Base-by-base conservation (phyloP, 140 eudicot species). In the Erigeron philadelphicus region DNA sequence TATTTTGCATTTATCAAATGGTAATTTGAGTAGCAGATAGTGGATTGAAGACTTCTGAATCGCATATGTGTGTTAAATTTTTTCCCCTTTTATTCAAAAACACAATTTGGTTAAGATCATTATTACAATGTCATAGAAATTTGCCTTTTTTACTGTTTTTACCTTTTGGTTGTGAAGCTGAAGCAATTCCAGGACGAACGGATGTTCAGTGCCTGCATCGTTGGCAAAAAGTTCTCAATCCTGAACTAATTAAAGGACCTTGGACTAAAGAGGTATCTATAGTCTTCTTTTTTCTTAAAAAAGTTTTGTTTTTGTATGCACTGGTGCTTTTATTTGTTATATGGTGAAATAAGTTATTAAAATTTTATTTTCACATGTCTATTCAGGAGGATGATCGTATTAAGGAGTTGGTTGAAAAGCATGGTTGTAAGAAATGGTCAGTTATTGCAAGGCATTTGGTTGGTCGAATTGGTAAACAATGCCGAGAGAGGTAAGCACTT, bases 141-240 rank as follows among this genome's bases (percentile, higher is more conserved):
- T 72, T 9, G 49, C 42, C 46, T 76, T 25, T 56, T 61, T 25
- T 15, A 15, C 8, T 23, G 44, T 67, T 48, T 16, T 47, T 67
- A 13, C 42, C 61, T 66, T 82, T 52, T 70, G 62, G 62, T 48
- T 64, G 61, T 61, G 54, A 82, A 92, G 98, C 98, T 50, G 95
- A 81, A 76, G 70, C 61, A 53, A 70, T 93, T 62, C 70, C 81
- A 17, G 96, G 87, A 46, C 76, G 98, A 80, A 75, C 96, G 70
- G 96, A 93, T 72, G 93, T 86, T 72, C 98, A 93, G 61, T 93
- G 98, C 72, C 75, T 93, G 78, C 98, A 93, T 72, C 85, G 98
- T 38, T 89, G 98, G 98, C 96, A 89, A 68, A 93, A 93, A 46
- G 98, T 89, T 81, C 84, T 93, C 17, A 76, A 93, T 66, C 98